A percentile compares a stretch with the other conserved stretches of the same genome.
Conservation (phyloP, 257 asterid genomes). For the Nicotiana knightiana region DNA sequence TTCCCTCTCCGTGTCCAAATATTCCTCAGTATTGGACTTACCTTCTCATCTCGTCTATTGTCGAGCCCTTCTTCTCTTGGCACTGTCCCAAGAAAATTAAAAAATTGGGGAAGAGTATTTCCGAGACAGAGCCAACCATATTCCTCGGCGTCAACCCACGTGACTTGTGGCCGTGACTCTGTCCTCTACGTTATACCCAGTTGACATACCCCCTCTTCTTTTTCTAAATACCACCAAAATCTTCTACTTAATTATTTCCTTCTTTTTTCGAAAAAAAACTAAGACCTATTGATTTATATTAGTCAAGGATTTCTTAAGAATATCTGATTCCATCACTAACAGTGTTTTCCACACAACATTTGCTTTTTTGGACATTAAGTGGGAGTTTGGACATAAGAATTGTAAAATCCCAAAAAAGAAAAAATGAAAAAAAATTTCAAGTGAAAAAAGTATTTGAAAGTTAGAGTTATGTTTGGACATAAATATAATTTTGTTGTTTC, state of each 20-base stretch:
- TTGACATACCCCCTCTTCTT: background rate
- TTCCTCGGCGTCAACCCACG: slow-evolving; percentile 72
- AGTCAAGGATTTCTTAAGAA: background rate
- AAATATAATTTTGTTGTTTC: too few relatives aligned
- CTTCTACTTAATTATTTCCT: too few relatives aligned
- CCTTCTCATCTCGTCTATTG: slow-evolving; percentile 9
- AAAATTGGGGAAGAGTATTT: background rate
- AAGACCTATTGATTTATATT: background rate
- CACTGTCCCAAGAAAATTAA: slow-evolving; percentile 13
- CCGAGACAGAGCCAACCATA: slow-evolving; percentile 25
- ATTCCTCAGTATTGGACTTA: slow-evolving; percentile 35
- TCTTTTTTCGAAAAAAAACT: too few relatives aligned
- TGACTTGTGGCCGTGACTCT: slow-evolving; percentile 43
- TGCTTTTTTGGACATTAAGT: background rate
- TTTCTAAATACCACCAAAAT: too few relatives aligned
- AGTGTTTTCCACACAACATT: background rate
- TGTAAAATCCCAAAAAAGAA: too few relatives aligned
- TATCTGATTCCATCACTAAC: background rate
- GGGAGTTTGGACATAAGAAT: too few relatives aligned
- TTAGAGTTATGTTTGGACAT: too few relatives aligned
- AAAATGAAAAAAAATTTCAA: too few relatives aligned
- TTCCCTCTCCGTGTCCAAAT: slow-evolving; percentile 78
- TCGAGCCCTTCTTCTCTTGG: slow-evolving; percentile 24
- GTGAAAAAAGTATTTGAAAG: too few relatives aligned
- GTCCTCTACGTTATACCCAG: slow-evolving; percentile 10